Percentiles rank a stretch among this genome's conserved stretches.
Conservation (phyloP, 768 basidiomycete genomes). For the Suillus brevipes region DNA sequence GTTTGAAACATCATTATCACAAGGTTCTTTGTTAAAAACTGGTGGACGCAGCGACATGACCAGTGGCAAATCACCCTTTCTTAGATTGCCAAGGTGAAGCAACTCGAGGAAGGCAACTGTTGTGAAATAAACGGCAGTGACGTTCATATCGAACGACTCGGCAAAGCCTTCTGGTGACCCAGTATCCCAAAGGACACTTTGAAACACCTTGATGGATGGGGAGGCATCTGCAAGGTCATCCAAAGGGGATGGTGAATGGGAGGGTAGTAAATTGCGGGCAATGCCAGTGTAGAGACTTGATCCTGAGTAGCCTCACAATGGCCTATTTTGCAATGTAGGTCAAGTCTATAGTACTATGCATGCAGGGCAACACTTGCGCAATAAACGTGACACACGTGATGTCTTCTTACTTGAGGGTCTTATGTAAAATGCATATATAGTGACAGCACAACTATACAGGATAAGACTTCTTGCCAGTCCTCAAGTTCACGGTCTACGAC, state of each 20-base stretch:
- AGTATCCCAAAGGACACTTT: slow-evolving; percentile 66
- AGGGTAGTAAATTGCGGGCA: slow-evolving; percentile 55
- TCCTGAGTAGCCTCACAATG: too few species aligned
- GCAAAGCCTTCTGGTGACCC: slow-evolving; percentile 63
- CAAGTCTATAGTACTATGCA: too few species aligned
- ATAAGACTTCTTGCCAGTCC: too few species aligned
- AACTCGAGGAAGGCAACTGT: slow-evolving; percentile 83
- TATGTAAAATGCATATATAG: too few species aligned
- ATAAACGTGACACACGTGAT: too few species aligned
- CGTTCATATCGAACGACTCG: slow-evolving; percentile 69
- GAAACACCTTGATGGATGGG: slow-evolving; percentile 62
- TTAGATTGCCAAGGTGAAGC: slow-evolving; percentile 68
- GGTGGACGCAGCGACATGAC: slow-evolving; percentile 12
- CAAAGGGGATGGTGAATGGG: slow-evolving; percentile 55
- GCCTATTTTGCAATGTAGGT: too few species aligned
- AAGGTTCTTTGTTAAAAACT: slow-evolving; percentile 9
- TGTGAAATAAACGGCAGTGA: slow-evolving; percentile 71
- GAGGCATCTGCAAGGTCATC: slow-evolving; percentile 28
- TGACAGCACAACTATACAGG: too few species aligned
- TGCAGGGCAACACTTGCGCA: too few species aligned
- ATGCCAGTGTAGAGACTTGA: too few species aligned
- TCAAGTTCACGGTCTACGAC: too few species aligned
- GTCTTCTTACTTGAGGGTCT: too few species aligned
- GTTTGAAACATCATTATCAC: background rate
- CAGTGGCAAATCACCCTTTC: slow-evolving; percentile 40